Evolutionary conservation across 179 eudicot species (phyloP), one percentile per base, ranked within the genome.

Genomic region (Drosera spatulata): DNA sequence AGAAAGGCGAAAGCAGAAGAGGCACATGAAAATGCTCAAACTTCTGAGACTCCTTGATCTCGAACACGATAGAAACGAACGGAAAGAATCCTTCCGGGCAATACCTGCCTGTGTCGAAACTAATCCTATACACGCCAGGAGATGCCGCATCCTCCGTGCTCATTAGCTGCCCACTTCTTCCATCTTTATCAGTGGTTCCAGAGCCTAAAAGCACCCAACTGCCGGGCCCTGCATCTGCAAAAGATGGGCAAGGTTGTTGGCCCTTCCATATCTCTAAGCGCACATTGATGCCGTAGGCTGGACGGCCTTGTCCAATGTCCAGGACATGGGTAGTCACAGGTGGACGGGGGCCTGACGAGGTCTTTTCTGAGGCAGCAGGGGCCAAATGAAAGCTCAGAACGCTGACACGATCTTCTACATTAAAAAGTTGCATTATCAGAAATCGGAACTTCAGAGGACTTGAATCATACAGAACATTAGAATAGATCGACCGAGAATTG

Each of bases 1-100:
- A 86, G 60, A 88, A 93, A 56, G 98, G 99, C 5, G 99, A 83
- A 37, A 93, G 78, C 76, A 93, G 67, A 48, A 93, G 69, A 48
- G 99, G 99, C 58, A 93, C 99, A 59, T 93, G 96, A 74, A 93
- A 93, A 75, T 93, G 96, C 61, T 88, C 98, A 64, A 68, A 68
- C 73, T 80, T 77, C 80, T 88, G 96, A 1, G 93, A 76, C 48
- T 93, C 96, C 43, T 75, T 81, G 56, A 93, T 82, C 73, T 83
- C 86, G 60, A 93, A 93, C 63, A 83, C 93, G 53, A 93, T 74
- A 2, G 83, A 86, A 39, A 93, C 96, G 38, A 71, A 81, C 1
- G 99, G 99, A 62, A 82, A 93, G 62, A 93, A 93, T 3, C 99
- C 85, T 0, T 61, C 69, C 3, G 96, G 93, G 33, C 63, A 63